Evolutionary conservation across 2,329 filamentous ascomycete species (phyloP), one percentile per base, ranked within the genome.

Genomic region (Helotiales sp.): DNA sequence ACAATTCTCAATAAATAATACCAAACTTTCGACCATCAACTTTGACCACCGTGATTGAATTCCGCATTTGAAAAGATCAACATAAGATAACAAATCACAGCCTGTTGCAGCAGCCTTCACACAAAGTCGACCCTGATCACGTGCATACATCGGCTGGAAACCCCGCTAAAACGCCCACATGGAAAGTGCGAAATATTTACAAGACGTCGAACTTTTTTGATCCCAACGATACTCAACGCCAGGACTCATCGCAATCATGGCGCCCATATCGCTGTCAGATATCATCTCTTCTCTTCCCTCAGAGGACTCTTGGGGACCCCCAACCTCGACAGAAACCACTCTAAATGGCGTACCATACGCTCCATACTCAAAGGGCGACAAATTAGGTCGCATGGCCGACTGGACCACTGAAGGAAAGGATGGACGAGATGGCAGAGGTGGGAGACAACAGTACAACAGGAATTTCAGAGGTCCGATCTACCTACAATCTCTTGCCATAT

Each of bases 381-480:
- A 97, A 83, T 82, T 99, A 60, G 95, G 95, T 72, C 93, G 95
- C 75, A 98, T 99, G 93, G 95, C 95, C 61, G 95, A 99, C 81
- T 99, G 95, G 95, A 96, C 93, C 17, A 73, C 86, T 48, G 95
- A 97, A 73, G 87, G 90, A 74, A 97, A 97, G 78, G 91, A 95
- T 67, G 79, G 82, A 60, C 81, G 92, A 70, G 84, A 87, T 67
- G 79, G 81, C 50, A 81, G 86, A 60, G 89, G 89, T 66, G 90
- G 91, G 62, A 82, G 93, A 73, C 87, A 90, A 75, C 90, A 95
- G 73, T 98, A 96, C 76, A 92, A 93, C 76, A 84, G 93, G 68
- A 95, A 93, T 76, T 97, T 89, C 77, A 88, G 95, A 85, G 93
- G 93, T 96, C 76, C 62, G 73, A 67, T 67, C 52, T 66, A 27